A percentile compares a stretch with the other conserved stretches of the same genome.
These are phyloP conservation scores for Kodamaea neixiangensis DNA, from an alignment of 805 yeast genomes.

Conservation along the genomic window DNA sequence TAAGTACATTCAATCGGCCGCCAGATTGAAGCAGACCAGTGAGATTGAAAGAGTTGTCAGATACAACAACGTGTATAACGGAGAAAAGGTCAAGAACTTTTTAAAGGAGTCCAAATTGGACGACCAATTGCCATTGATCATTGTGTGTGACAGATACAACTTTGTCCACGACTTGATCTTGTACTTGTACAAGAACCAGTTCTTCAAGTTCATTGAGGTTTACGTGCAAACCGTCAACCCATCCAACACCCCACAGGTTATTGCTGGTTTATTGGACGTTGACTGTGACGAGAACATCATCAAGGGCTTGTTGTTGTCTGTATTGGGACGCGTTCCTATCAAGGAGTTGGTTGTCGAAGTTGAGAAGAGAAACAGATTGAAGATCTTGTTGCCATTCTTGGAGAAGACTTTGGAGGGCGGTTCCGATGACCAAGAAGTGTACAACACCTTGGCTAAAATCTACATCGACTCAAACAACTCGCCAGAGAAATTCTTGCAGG, in stretches of 20 bases:
- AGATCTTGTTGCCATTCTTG: constrained; percentile 87
- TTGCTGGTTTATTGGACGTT: constrained; percentile 94
- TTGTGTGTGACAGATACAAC: constrained; percentile 90
- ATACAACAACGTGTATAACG: constrained; percentile 91
- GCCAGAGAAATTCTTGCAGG: constrained; percentile 94
- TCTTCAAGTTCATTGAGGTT: constrained; percentile 94
- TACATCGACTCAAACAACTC: constrained; percentile 97
- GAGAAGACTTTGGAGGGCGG: constrained; percentile 87
- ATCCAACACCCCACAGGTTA: constrained; percentile 91
- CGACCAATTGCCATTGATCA: constrained; percentile 94
- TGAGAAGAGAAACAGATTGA: constrained; percentile 93
- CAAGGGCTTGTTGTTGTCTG: constrained; percentile 76
- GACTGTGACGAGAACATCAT: constrained; percentile 94
- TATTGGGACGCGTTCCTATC: constrained; percentile 92
- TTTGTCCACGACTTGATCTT: constrained; percentile 92
- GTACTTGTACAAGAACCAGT: constrained; percentile 92
- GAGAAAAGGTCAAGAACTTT: constrained; percentile 96
- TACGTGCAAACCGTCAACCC: constrained; percentile 98
- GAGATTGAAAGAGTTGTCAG: constrained; percentile 96
- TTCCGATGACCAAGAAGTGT: constrained; percentile 85
- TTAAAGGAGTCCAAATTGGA: constrained; percentile 91
- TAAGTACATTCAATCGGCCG: constrained; percentile 94
- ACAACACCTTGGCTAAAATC: constrained; percentile 93
- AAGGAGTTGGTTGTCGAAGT: constrained; percentile 89
- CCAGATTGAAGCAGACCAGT: constrained; percentile 82